phyloP scores from a whole-genome alignment of 2,329 filamentous ascomycete species.

The Aureobasidium sp. region DNA sequence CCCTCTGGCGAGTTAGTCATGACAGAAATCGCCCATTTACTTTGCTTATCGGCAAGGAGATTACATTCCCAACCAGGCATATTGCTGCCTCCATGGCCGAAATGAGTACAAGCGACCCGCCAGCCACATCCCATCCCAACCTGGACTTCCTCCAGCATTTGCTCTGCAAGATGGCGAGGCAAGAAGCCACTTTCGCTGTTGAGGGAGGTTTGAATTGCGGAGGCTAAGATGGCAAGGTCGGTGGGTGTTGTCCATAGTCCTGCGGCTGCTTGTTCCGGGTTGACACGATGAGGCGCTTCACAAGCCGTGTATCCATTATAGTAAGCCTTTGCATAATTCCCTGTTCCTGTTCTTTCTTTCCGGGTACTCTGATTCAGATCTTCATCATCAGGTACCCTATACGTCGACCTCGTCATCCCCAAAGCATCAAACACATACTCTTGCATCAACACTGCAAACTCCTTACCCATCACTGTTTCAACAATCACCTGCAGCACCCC shows the following conservation, averaged over 20 bases:
- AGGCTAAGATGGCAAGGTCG: slow-evolving; percentile 22
- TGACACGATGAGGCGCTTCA: not conserved
- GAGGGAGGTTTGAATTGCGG: slow-evolving; percentile 22
- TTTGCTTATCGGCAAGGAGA: not conserved
- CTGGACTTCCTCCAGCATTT: slow-evolving; percentile 21
- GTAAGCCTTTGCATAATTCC: slow-evolving; percentile 22
- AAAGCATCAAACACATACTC: slow-evolving; percentile 22
- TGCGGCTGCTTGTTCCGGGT: slow-evolving; percentile 23
- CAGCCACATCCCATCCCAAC: slow-evolving; percentile 21
- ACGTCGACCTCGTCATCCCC: slow-evolving; percentile 23
- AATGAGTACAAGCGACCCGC: not conserved
- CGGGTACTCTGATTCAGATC: not conserved
- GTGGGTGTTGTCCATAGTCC: slow-evolving; percentile 26
- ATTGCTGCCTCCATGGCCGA: not conserved
- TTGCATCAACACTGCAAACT: slow-evolving; percentile 22
- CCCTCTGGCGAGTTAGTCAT: not conserved
- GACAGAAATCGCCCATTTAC: not conserved
- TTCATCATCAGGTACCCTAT: slow-evolving; percentile 17
- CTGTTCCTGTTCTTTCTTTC: not conserved
- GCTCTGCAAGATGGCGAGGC: slow-evolving; percentile 16
- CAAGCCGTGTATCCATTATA: slow-evolving; percentile 19
- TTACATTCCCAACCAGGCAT: not conserved
- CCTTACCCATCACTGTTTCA: slow-evolving; percentile 18
- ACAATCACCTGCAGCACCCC: slow-evolving; percentile 23
- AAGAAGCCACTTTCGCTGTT: slow-evolving; percentile 18